phyloP scores from a whole-genome alignment of 202 grass and related monocot genomes.

The Setaria viridis region DNA sequence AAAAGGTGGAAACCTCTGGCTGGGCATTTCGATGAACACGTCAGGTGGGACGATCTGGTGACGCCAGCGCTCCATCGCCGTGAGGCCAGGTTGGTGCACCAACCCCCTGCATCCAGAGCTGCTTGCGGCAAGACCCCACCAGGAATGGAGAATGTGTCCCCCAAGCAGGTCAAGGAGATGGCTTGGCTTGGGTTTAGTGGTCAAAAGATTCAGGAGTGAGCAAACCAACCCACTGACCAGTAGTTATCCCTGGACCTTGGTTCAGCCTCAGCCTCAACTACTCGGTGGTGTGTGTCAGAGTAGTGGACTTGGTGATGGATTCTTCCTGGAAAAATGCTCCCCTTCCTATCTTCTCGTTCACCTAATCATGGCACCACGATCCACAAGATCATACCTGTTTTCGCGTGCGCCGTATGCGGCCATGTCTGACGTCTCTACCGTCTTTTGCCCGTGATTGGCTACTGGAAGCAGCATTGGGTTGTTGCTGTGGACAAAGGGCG shows the following conservation, averaged over 20 bases:
- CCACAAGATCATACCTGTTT: background rate
- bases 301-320: conserved; percentile 37
- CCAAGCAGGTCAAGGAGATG: background rate
- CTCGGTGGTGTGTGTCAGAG: conserved; percentile 24
- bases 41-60: background rate
- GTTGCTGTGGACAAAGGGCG: background rate
- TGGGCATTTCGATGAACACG: conserved; percentile 57
- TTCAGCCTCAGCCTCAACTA: conserved; percentile 15
- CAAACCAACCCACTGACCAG: conserved; percentile 35
- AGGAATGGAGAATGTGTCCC: background rate
- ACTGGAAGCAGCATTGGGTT: background rate
- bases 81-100: conserved; percentile 33
- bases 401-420: background rate
- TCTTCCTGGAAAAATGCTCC: background rate
- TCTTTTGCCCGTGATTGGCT: background rate
- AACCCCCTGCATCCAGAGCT: conserved; percentile 29
- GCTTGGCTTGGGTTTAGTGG: background rate
- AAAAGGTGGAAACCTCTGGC: conserved; percentile 8
- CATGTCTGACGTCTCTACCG: background rate
- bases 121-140: conserved; percentile 22
- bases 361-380: conserved; percentile 27
- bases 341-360: conserved; percentile 18
- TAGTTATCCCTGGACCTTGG: conserved; percentile 8
- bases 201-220: conserved; percentile 32
- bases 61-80: conserved; percentile 3